Evolutionary conservation across 179 eudicot species (phyloP), one percentile per base, ranked within the genome.

Genomic region (Nepenthes alata): DNA sequence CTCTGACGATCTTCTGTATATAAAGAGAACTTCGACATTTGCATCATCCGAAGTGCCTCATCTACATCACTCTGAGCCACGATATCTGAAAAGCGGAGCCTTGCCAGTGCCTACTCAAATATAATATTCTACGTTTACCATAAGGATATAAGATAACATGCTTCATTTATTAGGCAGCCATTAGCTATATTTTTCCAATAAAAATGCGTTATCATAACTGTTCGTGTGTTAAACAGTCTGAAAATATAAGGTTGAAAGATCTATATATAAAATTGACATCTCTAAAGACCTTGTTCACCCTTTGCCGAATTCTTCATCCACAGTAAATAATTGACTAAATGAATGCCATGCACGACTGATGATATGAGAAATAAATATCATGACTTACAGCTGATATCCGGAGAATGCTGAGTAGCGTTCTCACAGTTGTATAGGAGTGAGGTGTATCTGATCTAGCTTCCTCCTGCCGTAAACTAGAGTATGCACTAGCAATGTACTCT

Each of bases 11-110:
- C 98, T 58, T 93, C 98, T 0, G 98, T 83, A 76, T 93, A 93
- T 73, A 93, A 71, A n/a, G 98, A 91, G 78, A 93, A 93, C 71
- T 93, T 93, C 36, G 98, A 93, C 98, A 93, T 93, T 62, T 93
- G 98, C 95, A 89, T 85, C 73, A 89, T 71, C 45, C 97, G 75
- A 47, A 89, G 94, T 38, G 98, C 90, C 73, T 93, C 98, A 44
- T 93, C 98, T 59, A 89, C 93, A 70, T 93, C 98, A 74, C 98
- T 93, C 75, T 93, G 98, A 53, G 81, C 93, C 63, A 93, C 95
- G 15, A 77, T 74, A 11, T 75, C 80, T 2, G 96, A 76, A 71
- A 93, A 93, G 7, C 98, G 85, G 50, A 93, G 98, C 71, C 98
- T 83, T 53, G 98, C 98, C n/a, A 93, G 80, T 70, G 98, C 95